These are phyloP conservation scores for Penicillium simplicissimum DNA, from an alignment of 495 filamentous ascomycete genomes.

Conservation along the genomic window DNA sequence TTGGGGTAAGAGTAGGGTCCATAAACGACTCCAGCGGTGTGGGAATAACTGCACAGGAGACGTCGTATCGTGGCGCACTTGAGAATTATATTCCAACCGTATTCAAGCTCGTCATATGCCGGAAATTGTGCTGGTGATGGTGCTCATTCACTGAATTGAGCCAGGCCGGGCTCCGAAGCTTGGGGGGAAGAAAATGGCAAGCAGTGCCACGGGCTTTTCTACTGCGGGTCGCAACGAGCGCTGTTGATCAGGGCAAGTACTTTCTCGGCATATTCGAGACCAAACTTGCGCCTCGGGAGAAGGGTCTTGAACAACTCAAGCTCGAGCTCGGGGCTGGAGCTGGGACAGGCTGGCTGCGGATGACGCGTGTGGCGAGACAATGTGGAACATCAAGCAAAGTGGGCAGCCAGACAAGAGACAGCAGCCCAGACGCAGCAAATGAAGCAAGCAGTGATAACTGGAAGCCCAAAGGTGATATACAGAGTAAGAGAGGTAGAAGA, in stretches of 20 bases:
- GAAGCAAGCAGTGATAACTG: background rate
- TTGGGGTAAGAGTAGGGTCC: conserved; percentile 25
- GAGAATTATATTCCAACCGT: background rate
- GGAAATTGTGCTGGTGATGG: background rate
- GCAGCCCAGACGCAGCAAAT: background rate
- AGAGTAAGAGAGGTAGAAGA: background rate
- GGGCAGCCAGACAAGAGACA: conserved; percentile 4
- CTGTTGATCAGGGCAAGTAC: conserved; percentile 10
- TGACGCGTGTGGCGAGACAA: conserved; percentile 32
- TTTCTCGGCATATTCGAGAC: conserved; percentile 15
- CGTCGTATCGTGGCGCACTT: no score
- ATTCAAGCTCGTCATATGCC: background rate
- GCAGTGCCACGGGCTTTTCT: background rate
- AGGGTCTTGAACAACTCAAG: conserved; percentile 1
- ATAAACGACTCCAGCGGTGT: background rate
- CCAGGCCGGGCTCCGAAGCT: background rate
- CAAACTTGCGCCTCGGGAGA: conserved; percentile 10
- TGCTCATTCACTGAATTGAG: conserved; percentile 6
- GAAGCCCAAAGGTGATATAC: background rate
- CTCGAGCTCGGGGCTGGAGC: conserved; percentile 13
- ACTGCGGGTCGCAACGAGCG: conserved; percentile 10
- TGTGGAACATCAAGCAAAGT: conserved; percentile 21
- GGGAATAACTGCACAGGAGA: background rate
- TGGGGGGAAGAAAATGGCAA: background rate
- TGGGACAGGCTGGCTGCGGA: conserved; percentile 17